These are phyloP conservation scores for Fusarium pseudocircinatum DNA, from an alignment of 2,329 filamentous ascomycete genomes.

Conservation along the genomic window DNA sequence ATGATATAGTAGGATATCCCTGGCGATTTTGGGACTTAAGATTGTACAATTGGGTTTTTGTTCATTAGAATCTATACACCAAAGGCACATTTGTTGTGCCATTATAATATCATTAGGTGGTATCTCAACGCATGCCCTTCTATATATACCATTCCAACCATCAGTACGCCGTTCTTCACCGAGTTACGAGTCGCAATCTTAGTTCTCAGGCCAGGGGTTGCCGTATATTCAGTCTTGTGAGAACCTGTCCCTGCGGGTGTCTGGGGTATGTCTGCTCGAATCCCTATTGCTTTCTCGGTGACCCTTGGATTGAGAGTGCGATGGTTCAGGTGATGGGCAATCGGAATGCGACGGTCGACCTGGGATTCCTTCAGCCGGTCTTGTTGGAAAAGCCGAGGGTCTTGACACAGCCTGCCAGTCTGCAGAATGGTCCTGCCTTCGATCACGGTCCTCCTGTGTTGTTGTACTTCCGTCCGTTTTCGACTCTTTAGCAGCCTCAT, in stretches of 20 bases:
- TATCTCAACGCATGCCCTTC: constrained; percentile 23
- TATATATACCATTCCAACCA: constrained; percentile 1
- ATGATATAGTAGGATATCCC: constrained; percentile 30
- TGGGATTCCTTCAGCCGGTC: neutral
- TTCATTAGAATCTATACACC: constrained; percentile 32
- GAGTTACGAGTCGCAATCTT: neutral
- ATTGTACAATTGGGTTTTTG: constrained; percentile 20
- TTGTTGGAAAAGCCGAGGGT: neutral
- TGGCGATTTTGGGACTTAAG: constrained; percentile 27
- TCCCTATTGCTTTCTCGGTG: neutral
- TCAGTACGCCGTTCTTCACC: neutral
- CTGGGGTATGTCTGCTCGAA: neutral
- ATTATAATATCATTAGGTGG: constrained; percentile 14
- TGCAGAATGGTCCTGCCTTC: neutral
- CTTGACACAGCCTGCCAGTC: neutral
- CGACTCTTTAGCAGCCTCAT: constrained; percentile 26
- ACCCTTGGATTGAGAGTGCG: neutral
- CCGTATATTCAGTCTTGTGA: neutral
- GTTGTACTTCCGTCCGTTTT: neutral
- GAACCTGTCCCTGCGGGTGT: neutral
- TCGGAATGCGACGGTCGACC: neutral
- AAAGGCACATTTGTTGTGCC: constrained; percentile 1
- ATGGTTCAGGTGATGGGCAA: neutral
- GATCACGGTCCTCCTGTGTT: neutral
- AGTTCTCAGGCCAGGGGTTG: neutral